Conservation (phyloP, 768 basidiomycete genomes). For the Hericium alpestre region DNA sequence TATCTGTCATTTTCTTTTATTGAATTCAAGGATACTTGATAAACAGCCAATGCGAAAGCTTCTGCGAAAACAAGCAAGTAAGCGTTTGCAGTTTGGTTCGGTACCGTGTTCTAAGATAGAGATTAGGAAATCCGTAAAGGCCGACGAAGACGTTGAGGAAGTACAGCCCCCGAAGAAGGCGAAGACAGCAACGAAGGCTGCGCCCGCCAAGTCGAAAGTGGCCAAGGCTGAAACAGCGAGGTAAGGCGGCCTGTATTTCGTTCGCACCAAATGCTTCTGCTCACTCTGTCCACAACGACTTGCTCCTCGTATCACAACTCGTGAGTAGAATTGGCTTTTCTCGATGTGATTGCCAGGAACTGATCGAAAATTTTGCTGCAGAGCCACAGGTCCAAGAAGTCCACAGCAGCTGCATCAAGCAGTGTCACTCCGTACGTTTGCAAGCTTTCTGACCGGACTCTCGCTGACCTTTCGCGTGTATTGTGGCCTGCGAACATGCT, state of each 20-base stretch:
- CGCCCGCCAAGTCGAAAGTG: slow-evolving; percentile 30
- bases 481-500: background rate
- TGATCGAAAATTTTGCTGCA: too few relatives aligned
- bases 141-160: background rate
- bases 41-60: too few relatives aligned
- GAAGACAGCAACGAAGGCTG: slow-evolving; percentile 5
- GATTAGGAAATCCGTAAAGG: too few relatives aligned
- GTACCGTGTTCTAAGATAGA: too few relatives aligned
- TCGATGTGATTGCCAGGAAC: too few relatives aligned
- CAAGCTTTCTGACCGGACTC: background rate
- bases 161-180: slow-evolving; percentile 11
- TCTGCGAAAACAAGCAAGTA: too few relatives aligned
- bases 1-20: too few relatives aligned
- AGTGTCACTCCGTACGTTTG: background rate
- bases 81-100: too few relatives aligned
- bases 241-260: background rate
- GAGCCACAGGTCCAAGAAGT: background rate
- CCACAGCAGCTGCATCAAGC: background rate
- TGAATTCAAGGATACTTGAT: too few relatives aligned
- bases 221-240: slow-evolving; percentile 15
- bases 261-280: background rate
- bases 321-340: too few relatives aligned
- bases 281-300: background rate
- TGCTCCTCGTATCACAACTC: too few relatives aligned
- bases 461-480: background rate